These are phyloP conservation scores for Lactarius deliciosus DNA, from an alignment of 768 basidiomycete species.

Conservation along the genomic window DNA sequence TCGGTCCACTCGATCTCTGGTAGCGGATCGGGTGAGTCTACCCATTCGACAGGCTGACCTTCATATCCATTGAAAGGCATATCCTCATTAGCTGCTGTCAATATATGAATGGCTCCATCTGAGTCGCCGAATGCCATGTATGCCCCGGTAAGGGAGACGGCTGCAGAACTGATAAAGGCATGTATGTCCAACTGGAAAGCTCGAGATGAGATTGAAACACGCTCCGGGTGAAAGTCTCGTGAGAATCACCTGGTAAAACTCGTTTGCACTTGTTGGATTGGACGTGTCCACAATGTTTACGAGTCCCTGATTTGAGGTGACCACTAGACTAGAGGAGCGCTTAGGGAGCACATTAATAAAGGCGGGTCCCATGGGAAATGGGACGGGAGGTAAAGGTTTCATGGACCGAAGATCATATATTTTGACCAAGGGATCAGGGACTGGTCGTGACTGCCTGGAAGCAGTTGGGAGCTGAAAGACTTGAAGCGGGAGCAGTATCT, in stretches of 20 bases:
- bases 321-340: constrained; percentile 67
- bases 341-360: constrained; percentile 82
- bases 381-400: constrained; percentile 77
- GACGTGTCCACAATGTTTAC: constrained; percentile 83
- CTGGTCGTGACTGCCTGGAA: constrained; percentile 78
- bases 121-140: constrained; percentile 93
- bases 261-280: constrained; percentile 61
- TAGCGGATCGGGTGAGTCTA: constrained; percentile 65
- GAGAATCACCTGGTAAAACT: constrained; percentile 74
- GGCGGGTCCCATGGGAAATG: constrained; percentile 83
- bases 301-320: constrained; percentile 79
- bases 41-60: constrained; percentile 83
- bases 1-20: constrained; percentile 81
- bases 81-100: constrained; percentile 69
- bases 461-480: constrained; percentile 1
- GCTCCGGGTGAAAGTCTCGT: not conserved
- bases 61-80: constrained; percentile 87
- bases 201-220: not conserved
- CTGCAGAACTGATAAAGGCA: constrained; percentile 75
- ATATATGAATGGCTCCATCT: constrained; percentile 77
- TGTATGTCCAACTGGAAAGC: constrained; percentile 60
- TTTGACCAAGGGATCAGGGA: constrained; percentile 90
- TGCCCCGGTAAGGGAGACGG: constrained; percentile 83
- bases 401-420: constrained; percentile 87
- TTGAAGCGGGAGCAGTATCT: constrained; percentile 21